phyloP scores from a whole-genome alignment of 345 rosid genomes.

The Sonneratia caseolaris region DNA sequence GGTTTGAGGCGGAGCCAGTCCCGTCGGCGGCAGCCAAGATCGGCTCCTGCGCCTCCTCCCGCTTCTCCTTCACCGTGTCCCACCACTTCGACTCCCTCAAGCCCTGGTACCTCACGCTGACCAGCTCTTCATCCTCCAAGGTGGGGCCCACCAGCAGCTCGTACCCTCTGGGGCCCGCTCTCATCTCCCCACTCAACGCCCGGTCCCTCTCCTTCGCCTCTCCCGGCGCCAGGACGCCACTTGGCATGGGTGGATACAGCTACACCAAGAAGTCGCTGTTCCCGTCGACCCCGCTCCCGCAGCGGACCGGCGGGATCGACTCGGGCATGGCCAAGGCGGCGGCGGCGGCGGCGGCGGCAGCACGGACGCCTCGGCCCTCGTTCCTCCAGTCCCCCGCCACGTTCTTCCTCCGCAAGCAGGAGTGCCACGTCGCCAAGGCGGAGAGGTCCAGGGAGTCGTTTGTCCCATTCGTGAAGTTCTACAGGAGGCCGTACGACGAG shows the following conservation, averaged over 20 bases:
- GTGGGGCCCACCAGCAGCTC: slow-evolving; percentile 32
- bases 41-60: slow-evolving; percentile 75
- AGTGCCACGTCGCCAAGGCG: slow-evolving; percentile 42
- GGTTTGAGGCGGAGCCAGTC: slow-evolving; percentile 53
- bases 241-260: slow-evolving; percentile 23
- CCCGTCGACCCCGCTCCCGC: slow-evolving; percentile 80
- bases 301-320: slow-evolving; percentile 23
- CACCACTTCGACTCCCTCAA: slow-evolving; percentile 79
- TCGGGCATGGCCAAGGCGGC: slow-evolving; percentile 12
- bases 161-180: slow-evolving; percentile 36
- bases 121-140: slow-evolving; percentile 46
- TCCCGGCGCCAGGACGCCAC: slow-evolving; percentile 53
- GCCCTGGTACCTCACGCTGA: slow-evolving; percentile 83
- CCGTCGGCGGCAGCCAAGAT: slow-evolving; percentile 62
- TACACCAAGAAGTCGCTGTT: slow-evolving; percentile 37
- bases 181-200: slow-evolving; percentile 55
- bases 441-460: slow-evolving; percentile 73
- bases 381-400: slow-evolving; percentile 87
- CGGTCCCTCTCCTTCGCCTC: slow-evolving; percentile 78
- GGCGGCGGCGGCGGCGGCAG: slow-evolving; percentile 11
- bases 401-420: slow-evolving; percentile 51
- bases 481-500: slow-evolving; percentile 84
- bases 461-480: slow-evolving; percentile 60
- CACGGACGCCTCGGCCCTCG: slow-evolving; percentile 63
- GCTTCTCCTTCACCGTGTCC: slow-evolving; percentile 87